Evolutionary conservation across 2,329 filamentous ascomycete species (phyloP), one percentile per base, ranked within the genome.

Genomic region (Clarireedia monteithiana): DNA sequence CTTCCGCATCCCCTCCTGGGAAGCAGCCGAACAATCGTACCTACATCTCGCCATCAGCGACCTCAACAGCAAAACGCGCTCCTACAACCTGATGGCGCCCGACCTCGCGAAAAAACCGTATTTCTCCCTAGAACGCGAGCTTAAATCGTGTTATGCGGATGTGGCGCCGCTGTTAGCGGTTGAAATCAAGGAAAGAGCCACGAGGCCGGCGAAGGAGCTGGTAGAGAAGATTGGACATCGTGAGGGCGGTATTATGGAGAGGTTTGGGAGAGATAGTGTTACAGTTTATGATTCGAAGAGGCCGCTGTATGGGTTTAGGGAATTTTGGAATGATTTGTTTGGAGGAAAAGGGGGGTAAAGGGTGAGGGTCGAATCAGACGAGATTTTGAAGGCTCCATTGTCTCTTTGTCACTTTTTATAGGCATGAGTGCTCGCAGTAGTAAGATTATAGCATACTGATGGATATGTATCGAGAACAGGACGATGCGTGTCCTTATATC

Each of bases 21-120:
- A 94, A 61, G 72, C 76, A 20, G 79, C 81, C 5, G 90, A 97
- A 70, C 73, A 74, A 3, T 77, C 84, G 6, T 97, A 95, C 72
- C 83, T 91, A 68, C 81, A 80, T 40, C 78, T 94, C 5, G 82
- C 89, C 5, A 80, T 99, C 61, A 79, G 81, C 48, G 83, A 89
- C 56, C 81, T 97, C 55, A 97, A 97, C 71, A 71, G 74, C 30
- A 77, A 95, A 49, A 86, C 90, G 6, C 82, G 94, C 26, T 88
- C 88, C 14, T 99, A 99, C 75, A 97, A 97, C 65, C 81, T 97
- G 3, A 92, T 95, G 84, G 92, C 94, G 0, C 94, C 94, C 0
- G 86, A 90, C 54, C 78, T 96, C 1, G 91, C 92, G 2, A 95
- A 94, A 72, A 96, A 96, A 70, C 89, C 92, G 0, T 97, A 97